Evolutionary conservation across 495 filamentous ascomycete species (phyloP).

Genomic region (Lophiostoma macrostomum): DNA sequence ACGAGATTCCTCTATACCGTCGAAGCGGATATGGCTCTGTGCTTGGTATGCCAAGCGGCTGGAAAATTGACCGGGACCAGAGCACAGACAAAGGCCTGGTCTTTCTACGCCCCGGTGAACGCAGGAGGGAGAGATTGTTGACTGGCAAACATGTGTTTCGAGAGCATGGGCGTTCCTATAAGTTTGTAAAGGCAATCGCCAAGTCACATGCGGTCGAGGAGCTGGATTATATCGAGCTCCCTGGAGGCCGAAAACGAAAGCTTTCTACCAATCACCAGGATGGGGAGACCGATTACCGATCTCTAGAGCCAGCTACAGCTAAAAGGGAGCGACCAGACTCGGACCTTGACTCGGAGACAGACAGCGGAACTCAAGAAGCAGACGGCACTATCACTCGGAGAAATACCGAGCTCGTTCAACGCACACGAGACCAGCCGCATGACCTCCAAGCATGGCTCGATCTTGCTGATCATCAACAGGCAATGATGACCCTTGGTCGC

Average conservation of each 20-base stretch:
- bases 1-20: constrained; percentile 57
- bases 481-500: constrained; percentile 49
- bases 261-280: constrained; percentile 32
- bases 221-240: constrained; percentile 28
- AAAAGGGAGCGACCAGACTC: constrained; percentile 42
- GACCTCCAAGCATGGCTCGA: constrained; percentile 71
- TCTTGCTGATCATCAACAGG: constrained; percentile 72
- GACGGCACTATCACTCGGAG: constrained; percentile 46
- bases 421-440: constrained; percentile 59
- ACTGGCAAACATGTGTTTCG: constrained; percentile 1
- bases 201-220: not conserved
- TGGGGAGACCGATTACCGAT: constrained; percentile 57
- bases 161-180: not conserved
- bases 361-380: constrained; percentile 32
- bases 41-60: constrained; percentile 49
- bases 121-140: constrained; percentile 7
- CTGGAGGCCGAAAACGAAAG: constrained; percentile 26
- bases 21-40: constrained; percentile 59
- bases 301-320: constrained; percentile 59
- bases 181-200: constrained; percentile 3
- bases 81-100: constrained; percentile 17
- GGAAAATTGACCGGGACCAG: constrained; percentile 51
- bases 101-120: not conserved
- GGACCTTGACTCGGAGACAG: constrained; percentile 52
- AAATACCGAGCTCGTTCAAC: constrained; percentile 57